phyloP scores from a whole-genome alignment of 805 yeast species.

The Yarrowia alimentaria region DNA sequence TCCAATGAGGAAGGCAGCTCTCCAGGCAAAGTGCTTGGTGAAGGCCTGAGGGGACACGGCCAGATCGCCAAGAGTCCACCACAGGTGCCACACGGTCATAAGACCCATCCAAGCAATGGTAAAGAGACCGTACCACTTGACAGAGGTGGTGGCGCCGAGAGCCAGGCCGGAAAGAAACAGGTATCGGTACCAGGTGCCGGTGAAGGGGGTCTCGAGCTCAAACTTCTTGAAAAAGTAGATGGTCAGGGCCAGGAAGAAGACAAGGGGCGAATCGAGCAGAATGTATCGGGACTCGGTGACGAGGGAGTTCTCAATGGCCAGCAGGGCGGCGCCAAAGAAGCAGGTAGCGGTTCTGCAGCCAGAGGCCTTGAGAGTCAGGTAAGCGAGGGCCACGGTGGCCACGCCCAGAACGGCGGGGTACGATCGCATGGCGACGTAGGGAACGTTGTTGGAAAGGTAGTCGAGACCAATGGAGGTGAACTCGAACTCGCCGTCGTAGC shows the following conservation, averaged over 20 bases:
- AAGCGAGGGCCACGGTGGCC: constrained; percentile 52
- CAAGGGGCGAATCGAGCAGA: constrained; percentile 47
- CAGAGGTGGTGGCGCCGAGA: constrained; percentile 57
- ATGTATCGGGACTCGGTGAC: constrained; percentile 60
- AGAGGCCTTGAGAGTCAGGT: constrained; percentile 52
- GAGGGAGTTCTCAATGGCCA: constrained; percentile 63
- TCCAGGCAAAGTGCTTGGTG: constrained; percentile 44
- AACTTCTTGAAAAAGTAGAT: constrained; percentile 53
- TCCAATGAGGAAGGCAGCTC: constrained; percentile 47
- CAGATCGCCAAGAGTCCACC: constrained; percentile 72
- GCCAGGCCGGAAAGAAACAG: constrained; percentile 49
- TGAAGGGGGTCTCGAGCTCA: constrained; percentile 48
- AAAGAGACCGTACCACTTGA: constrained; percentile 70
- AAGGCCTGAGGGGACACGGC: constrained; percentile 44
- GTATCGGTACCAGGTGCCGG: constrained; percentile 53
- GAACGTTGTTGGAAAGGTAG: constrained; percentile 44
- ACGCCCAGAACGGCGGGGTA: constrained; percentile 59
- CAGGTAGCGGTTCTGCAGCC: constrained; percentile 55
- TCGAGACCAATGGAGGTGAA: constrained; percentile 48
- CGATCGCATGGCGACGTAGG: constrained; percentile 56
- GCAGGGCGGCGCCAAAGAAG: constrained; percentile 50
- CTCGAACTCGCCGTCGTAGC: constrained; percentile 51
- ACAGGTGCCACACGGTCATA: constrained; percentile 51
- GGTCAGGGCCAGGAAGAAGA: constrained; percentile 47
- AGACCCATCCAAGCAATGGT: constrained; percentile 64